A percentile compares a stretch with the other conserved stretches of the same genome.
phyloP scores from a whole-genome alignment of 768 basidiomycete genomes.

The Suillus decipiens region DNA sequence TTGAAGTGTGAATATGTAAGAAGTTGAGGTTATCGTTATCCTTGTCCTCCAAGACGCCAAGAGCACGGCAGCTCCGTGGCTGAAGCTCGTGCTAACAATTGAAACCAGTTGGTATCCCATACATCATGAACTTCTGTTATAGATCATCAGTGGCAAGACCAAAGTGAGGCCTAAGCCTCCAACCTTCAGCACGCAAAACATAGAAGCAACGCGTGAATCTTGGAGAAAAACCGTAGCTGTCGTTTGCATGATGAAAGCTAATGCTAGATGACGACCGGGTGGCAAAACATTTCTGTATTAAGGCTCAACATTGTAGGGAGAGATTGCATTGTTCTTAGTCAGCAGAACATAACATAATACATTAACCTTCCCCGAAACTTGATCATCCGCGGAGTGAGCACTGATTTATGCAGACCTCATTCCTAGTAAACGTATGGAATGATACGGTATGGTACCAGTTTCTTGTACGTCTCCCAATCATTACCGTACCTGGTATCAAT shows the following conservation, averaged over 20 bases:
- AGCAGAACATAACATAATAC: neutral
- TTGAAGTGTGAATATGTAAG: too few relatives aligned
- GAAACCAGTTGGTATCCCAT: too few relatives aligned
- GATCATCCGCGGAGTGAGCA: neutral
- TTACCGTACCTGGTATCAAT: conserved; percentile 72
- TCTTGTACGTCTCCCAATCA: conserved; percentile 91
- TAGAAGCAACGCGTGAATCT: neutral
- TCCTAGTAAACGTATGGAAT: conserved; percentile 77
- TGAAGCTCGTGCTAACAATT: too few relatives aligned
- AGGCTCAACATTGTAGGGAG: neutral
- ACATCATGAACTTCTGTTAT: too few relatives aligned
- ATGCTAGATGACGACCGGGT: neutral
- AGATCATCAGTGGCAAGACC: neutral
- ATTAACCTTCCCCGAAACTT: neutral
- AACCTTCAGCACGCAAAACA: neutral
- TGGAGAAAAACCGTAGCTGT: neutral
- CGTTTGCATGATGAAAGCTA: neutral
- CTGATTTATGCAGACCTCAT: neutral
- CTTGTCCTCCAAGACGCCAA: too few relatives aligned
- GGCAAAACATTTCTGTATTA: neutral
- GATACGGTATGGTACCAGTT: conserved; percentile 82
- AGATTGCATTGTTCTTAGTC: neutral
- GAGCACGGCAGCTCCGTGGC: too few relatives aligned
- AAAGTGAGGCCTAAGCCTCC: neutral
- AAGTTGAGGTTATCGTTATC: too few relatives aligned